A percentile compares a stretch with the other conserved stretches of the same genome.
phyloP scores from a whole-genome alignment of 805 yeast species.

The Yamadazyma endophytica region DNA sequence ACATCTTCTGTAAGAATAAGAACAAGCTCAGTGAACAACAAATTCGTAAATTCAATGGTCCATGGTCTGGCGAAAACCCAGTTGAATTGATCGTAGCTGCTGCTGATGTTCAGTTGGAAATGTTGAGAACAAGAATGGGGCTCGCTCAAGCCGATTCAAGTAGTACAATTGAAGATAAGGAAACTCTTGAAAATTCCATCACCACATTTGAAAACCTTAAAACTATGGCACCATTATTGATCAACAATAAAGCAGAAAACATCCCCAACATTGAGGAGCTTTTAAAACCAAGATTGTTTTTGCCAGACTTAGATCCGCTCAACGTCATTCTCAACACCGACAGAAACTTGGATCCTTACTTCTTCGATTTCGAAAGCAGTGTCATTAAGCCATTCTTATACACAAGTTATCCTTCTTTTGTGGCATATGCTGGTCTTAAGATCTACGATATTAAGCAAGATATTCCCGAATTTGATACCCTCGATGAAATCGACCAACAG shows the following conservation, averaged over 20 bases:
- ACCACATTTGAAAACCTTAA: slow-evolving; percentile 60
- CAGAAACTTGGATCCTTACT: slow-evolving; percentile 35
- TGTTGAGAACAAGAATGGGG: slow-evolving; percentile 49
- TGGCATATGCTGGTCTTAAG: slow-evolving; percentile 85
- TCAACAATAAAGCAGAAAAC: slow-evolving; percentile 48
- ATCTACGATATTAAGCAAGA: slow-evolving; percentile 73
- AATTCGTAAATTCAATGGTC: slow-evolving; percentile 60
- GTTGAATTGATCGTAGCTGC: slow-evolving; percentile 59
- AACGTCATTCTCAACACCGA: slow-evolving; percentile 58
- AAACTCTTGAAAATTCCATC: slow-evolving; percentile 45
- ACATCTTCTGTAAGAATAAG: slow-evolving; percentile 70
- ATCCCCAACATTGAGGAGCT: slow-evolving; percentile 62
- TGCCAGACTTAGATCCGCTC: slow-evolving; percentile 89
- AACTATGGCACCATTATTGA: slow-evolving; percentile 52
- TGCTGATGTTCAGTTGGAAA: slow-evolving; percentile 65
- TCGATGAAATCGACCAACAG: slow-evolving; percentile 69
- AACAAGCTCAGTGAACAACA: slow-evolving; percentile 46
- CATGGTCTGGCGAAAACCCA: slow-evolving; percentile 64
- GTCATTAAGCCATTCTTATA: slow-evolving; percentile 78
- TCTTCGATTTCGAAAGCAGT: slow-evolving; percentile 82
- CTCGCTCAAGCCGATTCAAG: slow-evolving; percentile 53
- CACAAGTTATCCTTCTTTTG: slow-evolving; percentile 75
- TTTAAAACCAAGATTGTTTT: slow-evolving; percentile 66
- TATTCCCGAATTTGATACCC: slow-evolving; percentile 60
- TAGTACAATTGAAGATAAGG: slow-evolving; percentile 39